phyloP scores from a whole-genome alignment of 768 basidiomycete species.

The Phaffia tasmanica region DNA sequence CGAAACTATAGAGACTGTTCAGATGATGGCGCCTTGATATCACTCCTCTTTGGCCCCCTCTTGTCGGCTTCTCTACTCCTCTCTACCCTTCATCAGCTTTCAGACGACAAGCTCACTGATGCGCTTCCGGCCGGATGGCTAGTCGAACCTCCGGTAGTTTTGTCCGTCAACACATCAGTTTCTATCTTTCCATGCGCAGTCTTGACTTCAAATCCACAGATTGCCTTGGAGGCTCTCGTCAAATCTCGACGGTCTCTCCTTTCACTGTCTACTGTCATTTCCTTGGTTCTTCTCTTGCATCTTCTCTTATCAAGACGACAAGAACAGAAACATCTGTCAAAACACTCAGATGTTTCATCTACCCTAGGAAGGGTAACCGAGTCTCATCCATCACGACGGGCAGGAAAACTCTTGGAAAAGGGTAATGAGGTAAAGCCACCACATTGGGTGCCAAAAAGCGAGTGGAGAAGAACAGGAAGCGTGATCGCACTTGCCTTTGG shows the following conservation, averaged over 20 bases:
- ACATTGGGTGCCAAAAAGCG: slow-evolving; percentile 23
- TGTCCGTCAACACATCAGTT: slow-evolving; percentile 42
- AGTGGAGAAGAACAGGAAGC: slow-evolving; percentile 21
- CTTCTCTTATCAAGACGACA: slow-evolving; percentile 65
- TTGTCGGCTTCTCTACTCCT: slow-evolving; percentile 57
- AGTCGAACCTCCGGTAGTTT: slow-evolving; percentile 58
- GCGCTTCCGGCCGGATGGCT: slow-evolving; percentile 56
- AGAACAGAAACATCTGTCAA: slow-evolving; percentile 48
- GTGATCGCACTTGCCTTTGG: slow-evolving; percentile 35
- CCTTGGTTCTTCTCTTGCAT: slow-evolving; percentile 66
- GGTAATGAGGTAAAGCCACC: slow-evolving; percentile 6
- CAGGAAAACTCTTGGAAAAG: neutral
- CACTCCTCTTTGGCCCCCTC: slow-evolving; percentile 70
- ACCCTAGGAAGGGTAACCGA: neutral
- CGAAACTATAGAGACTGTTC: slow-evolving; percentile 52
- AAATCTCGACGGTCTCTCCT: slow-evolving; percentile 65
- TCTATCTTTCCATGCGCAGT: slow-evolving; percentile 47
- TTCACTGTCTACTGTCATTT: slow-evolving; percentile 67
- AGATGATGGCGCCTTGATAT: slow-evolving; percentile 78
- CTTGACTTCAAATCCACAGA: slow-evolving; percentile 26
- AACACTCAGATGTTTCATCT: neutral
- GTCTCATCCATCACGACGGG: slow-evolving; percentile 19
- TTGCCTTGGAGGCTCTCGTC: slow-evolving; percentile 38
- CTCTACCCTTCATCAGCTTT: slow-evolving; percentile 43
- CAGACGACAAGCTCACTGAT: slow-evolving; percentile 30